Evolutionary conservation across 495 filamentous ascomycete species (phyloP).

Genomic region (Daldinia bambusicola): DNA sequence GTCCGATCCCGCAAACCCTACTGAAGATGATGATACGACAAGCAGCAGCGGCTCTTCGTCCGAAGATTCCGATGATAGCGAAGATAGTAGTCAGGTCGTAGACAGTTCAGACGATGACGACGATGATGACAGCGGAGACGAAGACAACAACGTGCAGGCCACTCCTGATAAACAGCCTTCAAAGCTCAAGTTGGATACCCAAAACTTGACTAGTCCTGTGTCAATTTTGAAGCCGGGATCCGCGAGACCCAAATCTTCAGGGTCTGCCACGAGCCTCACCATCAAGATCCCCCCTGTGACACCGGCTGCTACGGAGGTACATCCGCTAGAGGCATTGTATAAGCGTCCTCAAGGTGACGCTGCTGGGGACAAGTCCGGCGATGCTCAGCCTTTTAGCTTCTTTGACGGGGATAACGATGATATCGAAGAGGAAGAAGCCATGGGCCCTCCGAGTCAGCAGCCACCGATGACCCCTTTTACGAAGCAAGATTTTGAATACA

Average conservation of each 20-base stretch:
- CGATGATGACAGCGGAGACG: constrained; percentile 24
- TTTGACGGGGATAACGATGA: constrained; percentile 62
- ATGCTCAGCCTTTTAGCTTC: constrained; percentile 58
- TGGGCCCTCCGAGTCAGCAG: constrained; percentile 45
- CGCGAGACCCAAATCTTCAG: constrained; percentile 54
- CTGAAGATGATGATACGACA: constrained; percentile 43
- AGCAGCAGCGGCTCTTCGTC: constrained; percentile 51
- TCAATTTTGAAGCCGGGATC: constrained; percentile 33
- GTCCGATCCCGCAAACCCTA: constrained; percentile 26
- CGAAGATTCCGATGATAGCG: constrained; percentile 43
- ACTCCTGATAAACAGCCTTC: constrained; percentile 26
- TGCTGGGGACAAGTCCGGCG: constrained; percentile 28
- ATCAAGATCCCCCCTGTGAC: constrained; percentile 62
- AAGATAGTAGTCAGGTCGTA: constrained; percentile 34
- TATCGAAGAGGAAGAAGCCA: constrained; percentile 48
- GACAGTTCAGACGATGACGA: constrained; percentile 27
- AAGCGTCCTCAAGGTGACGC: constrained; percentile 68
- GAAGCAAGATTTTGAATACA: constrained; percentile 76
- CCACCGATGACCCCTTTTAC: constrained; percentile 84
- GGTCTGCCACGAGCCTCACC: constrained; percentile 56
- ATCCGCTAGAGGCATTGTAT: constrained; percentile 90
- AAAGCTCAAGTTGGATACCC: constrained; percentile 37
- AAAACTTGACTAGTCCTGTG: constrained; percentile 31
- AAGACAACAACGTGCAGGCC: background rate
- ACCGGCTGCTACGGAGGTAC: constrained; percentile 64